These are phyloP conservation scores for Phascolomyces articulosus DNA, from an alignment of 371 early-diverging fungal species.

Conservation along the genomic window DNA sequence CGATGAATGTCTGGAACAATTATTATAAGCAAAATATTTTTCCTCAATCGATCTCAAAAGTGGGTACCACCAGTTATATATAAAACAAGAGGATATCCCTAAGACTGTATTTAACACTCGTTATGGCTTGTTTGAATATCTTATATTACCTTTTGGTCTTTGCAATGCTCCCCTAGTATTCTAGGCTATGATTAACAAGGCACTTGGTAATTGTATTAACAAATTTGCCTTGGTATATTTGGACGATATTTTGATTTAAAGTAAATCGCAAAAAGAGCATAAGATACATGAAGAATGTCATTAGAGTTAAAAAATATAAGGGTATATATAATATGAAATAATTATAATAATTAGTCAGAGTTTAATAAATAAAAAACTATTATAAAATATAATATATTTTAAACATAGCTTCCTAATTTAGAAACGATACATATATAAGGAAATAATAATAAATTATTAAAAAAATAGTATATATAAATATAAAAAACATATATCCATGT, in stretches of 20 bases:
- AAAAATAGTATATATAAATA: no score
- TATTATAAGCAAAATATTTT: slow-evolving; percentile 38
- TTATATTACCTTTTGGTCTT: slow-evolving; percentile 55
- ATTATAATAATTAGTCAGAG: no score
- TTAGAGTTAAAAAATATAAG: no score
- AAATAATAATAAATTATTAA: no score
- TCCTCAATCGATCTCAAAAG: slow-evolving; percentile 48
- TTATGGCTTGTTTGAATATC: slow-evolving; percentile 47
- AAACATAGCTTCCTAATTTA: no score
- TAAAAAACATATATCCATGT: no score
- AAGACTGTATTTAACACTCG: slow-evolving; percentile 34
- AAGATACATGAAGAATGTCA: no score
- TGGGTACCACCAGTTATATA: slow-evolving; percentile 45
- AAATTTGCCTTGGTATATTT: slow-evolving; percentile 49
- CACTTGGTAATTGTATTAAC: slow-evolving; percentile 39
- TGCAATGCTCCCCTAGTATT: slow-evolving; percentile 51
- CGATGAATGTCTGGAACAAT: slow-evolving; percentile 44
- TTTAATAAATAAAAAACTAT: no score
- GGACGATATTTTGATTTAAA: slow-evolving; percentile 64
- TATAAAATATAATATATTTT: no score
- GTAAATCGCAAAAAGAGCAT: slow-evolving; percentile 49
- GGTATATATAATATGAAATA: no score
- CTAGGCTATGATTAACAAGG: slow-evolving; percentile 37
- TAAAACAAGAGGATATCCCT: slow-evolving; percentile 19
- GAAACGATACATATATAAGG: no score